Base-by-base conservation (phyloP, 306 rosid genomes). In the Inga laurina region DNA sequence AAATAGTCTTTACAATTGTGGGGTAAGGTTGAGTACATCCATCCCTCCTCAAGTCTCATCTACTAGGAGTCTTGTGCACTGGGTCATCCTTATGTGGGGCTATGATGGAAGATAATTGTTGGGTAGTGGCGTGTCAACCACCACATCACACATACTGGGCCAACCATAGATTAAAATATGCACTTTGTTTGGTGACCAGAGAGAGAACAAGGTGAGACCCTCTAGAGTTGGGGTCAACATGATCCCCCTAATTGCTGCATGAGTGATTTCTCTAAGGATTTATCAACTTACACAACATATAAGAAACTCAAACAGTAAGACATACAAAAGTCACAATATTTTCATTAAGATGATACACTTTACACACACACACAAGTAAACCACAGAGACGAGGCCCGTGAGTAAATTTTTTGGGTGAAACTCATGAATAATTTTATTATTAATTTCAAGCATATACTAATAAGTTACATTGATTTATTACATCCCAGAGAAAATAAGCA, bases 41-140 rank as follows among this genome's bases (percentile, higher is more conserved):
- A 2, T 35, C 37, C 0, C 37, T 4, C 37, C 4, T 0, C 37
- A 35, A 35, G 3, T 4, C 37, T 4, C 41, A 37, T 37, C 0
- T 37, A 0, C 1, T 37, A 1, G 0, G 0, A 37, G 41, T 0
- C 8, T 37, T 37, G 8, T 37, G 5, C 1, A 37, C 1, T 39
- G 43, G 8, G 0, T 0, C 43, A 39, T 39, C 0, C 41, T 39
- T 39, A 1, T 5, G 6, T 39, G 41, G 2, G 43, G 43, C 43
- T 39, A 1, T 39, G 43, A 39, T 39, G 8, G 8, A 39, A 39
- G 8, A 39, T 39, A 39, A 39, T 39, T 39, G 43, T 6, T 6
- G 43, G 43, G 43, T 37, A 37, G 41, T 4, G 7, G 41, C 5
- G 5, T 37, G 41, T 5, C 41, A 37, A 37, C 41, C 7, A 37